Base-by-base conservation (phyloP, 805 yeast species). In the Yarrowia phangngaensis region DNA sequence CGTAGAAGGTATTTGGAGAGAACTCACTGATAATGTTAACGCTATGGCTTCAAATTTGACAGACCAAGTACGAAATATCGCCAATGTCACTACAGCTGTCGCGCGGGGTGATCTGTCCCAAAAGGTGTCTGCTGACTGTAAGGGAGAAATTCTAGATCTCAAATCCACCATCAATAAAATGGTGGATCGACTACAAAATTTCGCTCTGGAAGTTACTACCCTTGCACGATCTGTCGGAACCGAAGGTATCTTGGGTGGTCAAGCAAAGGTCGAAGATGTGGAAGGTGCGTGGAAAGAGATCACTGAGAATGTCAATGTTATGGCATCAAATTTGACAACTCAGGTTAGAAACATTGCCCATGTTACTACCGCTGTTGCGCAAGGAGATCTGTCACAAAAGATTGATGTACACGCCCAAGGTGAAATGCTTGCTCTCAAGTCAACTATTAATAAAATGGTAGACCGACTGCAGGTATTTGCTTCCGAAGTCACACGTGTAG, bases 401-500 rank as follows among this genome's bases (percentile, higher is more conserved):
- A 86, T 86, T 65, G 85, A 78, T 54, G 95, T 86, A 19, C 90
- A 81, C 58, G 95, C 95, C 8, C 90, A 85, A 63, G 95, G 95
- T 48, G 95, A 86, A 62, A 85, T 86, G 57, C 72, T 86, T 57
- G 92, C 88, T 54, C 74, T 86, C 65, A 86, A 86, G 60, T 76
- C 81, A 53, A 86, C 95, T 6, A 86, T 86, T 67, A 86, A 86
- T 64, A 84, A 84, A 70, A 86, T 86, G 95, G 95, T 86, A 72
- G 95, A 86, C 63, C 79, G 92, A 34, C 75, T 86, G 59, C 92
- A 84, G 63, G 79, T 85, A 45, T 86, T 86, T 63, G 95, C 94
- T 8, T 77, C 82, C 20, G 95, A 86, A 66, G 95, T 86, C 50
- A 80, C 95, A 1, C 75, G 88, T 59, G 95, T 86, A 32, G 95